phyloP scores from a whole-genome alignment of 345 rosid genomes.

The Populus davidiana region DNA sequence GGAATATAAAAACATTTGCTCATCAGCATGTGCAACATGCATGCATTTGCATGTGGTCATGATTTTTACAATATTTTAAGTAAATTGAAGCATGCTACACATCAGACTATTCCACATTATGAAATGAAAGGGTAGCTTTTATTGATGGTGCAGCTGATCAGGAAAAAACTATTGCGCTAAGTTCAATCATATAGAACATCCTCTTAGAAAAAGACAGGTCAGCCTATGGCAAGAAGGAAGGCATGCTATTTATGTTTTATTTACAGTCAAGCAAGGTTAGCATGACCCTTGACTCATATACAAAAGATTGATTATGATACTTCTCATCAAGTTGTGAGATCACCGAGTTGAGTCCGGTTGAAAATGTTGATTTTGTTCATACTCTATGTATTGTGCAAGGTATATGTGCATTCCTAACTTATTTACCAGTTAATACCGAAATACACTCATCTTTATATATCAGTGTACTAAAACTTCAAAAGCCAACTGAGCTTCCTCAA shows the following conservation, averaged over 20 bases:
- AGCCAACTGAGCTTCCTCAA: background rate
- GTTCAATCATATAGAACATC: background rate
- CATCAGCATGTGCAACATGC: background rate
- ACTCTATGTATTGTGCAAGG: background rate
- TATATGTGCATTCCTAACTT: background rate
- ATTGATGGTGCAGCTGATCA: background rate
- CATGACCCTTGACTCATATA: background rate
- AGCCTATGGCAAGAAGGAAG: background rate
- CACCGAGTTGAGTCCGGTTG: background rate
- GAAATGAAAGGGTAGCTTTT: background rate
- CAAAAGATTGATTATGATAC: background rate
- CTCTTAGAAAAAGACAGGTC: background rate
- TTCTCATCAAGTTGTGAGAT: background rate
- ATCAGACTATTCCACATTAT: background rate
- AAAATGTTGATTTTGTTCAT: background rate
- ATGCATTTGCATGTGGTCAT: background rate
- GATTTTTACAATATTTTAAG: background rate
- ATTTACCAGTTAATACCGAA: background rate
- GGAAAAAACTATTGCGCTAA: background rate
- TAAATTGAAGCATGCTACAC: background rate
- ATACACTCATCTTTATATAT: background rate
- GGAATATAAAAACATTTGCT: background rate
- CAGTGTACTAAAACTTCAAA: background rate
- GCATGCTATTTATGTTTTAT: background rate
- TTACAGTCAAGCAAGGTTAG: background rate